A percentile compares a stretch with the other conserved stretches of the same genome.
Conservation (phyloP, 805 yeast genomes). For the Barnettozyma californica region DNA sequence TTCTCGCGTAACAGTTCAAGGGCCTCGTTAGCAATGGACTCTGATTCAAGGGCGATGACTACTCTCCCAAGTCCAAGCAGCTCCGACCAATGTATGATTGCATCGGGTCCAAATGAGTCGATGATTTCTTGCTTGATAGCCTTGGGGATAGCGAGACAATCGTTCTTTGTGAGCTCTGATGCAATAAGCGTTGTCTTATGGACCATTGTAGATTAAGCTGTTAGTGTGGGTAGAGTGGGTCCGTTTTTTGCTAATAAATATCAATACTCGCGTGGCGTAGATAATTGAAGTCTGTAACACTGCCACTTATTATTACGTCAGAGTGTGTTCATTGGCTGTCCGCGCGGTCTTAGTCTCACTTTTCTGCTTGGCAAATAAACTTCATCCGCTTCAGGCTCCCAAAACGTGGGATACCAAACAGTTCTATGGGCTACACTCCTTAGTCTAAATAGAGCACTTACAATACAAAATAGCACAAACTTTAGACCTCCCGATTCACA, state of each 20-base stretch:
- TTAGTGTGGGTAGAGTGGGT: background rate
- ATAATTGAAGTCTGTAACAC: too few relatives aligned
- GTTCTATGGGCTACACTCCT: background rate
- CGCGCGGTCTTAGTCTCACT: background rate
- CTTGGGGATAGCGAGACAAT: constrained; percentile 17
- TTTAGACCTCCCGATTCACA: background rate
- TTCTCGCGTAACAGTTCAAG: constrained; percentile 16
- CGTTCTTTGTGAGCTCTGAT: constrained; percentile 17
- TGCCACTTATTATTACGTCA: background rate
- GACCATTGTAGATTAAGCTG: background rate
- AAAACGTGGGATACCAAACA: background rate
- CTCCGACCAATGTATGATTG: constrained; percentile 32
- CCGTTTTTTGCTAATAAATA: background rate
- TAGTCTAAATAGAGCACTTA: background rate
- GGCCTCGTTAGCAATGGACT: constrained; percentile 21
- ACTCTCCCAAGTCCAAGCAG: constrained; percentile 38
- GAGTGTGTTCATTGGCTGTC: background rate
- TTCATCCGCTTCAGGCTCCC: background rate
- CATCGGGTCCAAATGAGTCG: constrained; percentile 4
- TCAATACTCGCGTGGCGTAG: too few relatives aligned
- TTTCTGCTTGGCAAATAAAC: background rate
- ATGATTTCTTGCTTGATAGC: constrained; percentile 15
- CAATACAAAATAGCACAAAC: background rate
- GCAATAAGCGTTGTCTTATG: constrained; percentile 19
- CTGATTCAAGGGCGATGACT: constrained; percentile 32